Conservation (phyloP, 2,329 filamentous ascomycete genomes). For the Calonectria pauciramosa region DNA sequence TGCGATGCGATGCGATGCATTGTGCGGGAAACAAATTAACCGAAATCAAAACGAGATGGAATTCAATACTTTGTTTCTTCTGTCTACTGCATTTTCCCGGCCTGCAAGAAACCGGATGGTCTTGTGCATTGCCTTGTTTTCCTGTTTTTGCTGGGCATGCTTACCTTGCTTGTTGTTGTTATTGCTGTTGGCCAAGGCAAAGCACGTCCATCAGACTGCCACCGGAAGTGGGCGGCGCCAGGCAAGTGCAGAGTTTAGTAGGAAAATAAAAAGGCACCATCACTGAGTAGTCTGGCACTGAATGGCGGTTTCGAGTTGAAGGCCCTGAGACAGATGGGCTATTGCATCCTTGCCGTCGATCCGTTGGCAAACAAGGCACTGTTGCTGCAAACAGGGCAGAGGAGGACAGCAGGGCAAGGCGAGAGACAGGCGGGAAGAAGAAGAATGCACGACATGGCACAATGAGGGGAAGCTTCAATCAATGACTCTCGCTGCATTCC, state of each 20-base stretch:
- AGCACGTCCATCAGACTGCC: not conserved
- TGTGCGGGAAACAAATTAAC: not conserved
- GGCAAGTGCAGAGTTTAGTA: not conserved
- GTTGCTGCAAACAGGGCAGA: not conserved
- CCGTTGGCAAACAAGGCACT: slow-evolving; percentile 2
- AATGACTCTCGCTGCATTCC: slow-evolving; percentile 8
- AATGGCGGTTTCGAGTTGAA: slow-evolving; percentile 23
- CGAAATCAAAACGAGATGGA: slow-evolving; percentile 6
- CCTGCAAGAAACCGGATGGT: not conserved
- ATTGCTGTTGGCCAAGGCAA: not conserved
- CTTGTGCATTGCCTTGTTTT: not conserved
- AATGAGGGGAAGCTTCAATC: not conserved
- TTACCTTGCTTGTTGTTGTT: not conserved
- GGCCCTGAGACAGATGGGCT: slow-evolving; percentile 17
- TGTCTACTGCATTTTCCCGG: not conserved
- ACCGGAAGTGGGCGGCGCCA: not conserved
- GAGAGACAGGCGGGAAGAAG: not conserved
- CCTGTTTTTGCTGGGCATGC: no score
- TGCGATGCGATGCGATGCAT: not conserved
- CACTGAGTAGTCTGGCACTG: not conserved
- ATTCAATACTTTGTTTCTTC: not conserved
- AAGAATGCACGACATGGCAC: not conserved
- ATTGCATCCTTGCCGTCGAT: slow-evolving; percentile 7
- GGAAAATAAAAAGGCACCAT: not conserved
- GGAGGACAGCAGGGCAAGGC: not conserved